phyloP scores from a whole-genome alignment of 2,329 filamentous ascomycete species.

The Phialophora tarda region DNA sequence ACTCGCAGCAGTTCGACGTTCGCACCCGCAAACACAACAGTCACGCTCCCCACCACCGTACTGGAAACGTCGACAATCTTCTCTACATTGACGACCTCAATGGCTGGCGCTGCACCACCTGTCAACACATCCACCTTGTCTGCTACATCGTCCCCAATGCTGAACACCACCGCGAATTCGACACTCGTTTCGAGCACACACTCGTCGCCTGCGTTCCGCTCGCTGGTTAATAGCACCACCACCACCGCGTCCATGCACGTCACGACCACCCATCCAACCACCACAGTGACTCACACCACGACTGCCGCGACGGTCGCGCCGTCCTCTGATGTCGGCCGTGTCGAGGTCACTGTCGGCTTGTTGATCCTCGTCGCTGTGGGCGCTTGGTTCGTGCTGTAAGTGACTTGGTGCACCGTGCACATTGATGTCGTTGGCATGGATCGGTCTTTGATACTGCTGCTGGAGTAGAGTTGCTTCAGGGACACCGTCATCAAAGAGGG shows the following conservation, averaged over 20 bases:
- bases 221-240: background rate
- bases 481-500: background rate
- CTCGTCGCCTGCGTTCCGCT: background rate
- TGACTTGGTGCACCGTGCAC: background rate
- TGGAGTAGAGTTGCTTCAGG: background rate
- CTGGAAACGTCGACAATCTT: slow-evolving; percentile 5
- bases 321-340: background rate
- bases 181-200: background rate
- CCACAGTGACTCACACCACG: background rate
- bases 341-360: slow-evolving; percentile 3
- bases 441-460: background rate
- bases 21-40: background rate
- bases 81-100: background rate
- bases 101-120: background rate
- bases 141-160: background rate
- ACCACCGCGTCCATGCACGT: background rate
- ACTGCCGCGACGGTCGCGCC: background rate
- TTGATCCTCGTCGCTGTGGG: slow-evolving; percentile 7
- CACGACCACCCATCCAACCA: background rate
- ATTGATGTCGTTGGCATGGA: background rate
- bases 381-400: slow-evolving; percentile 19
- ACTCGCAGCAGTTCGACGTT: background rate
- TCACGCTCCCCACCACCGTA: slow-evolving; percentile 12
- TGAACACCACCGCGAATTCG: background rate
- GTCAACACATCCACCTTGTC: background rate